Percentiles rank a stretch among this genome's conserved stretches.
phyloP scores from a whole-genome alignment of 768 basidiomycete genomes.

The Cubamyces lactineus region DNA sequence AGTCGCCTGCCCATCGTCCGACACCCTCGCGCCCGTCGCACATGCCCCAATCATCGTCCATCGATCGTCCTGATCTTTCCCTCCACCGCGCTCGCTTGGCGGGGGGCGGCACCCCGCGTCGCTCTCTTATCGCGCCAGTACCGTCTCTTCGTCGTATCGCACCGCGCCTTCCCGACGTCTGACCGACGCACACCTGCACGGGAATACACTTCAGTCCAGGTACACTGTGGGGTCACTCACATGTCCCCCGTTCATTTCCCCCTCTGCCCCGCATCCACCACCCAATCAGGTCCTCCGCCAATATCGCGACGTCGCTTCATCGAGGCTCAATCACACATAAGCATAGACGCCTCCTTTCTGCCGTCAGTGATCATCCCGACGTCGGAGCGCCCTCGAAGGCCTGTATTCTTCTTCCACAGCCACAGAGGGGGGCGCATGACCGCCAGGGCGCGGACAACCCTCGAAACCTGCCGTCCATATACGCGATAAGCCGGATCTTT shows the following conservation, averaged over 20 bases:
- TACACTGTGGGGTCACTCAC: conserved; percentile 2
- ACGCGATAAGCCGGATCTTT: conserved; percentile 21
- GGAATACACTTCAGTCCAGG: neutral
- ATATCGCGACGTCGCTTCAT: conserved; percentile 8
- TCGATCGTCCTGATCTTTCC: conserved; percentile 14
- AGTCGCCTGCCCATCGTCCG: conserved; percentile 12
- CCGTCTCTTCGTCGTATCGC: neutral
- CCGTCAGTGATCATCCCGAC: conserved; percentile 13
- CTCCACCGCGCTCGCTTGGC: neutral
- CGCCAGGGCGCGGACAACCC: conserved; percentile 7
- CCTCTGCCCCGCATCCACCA: conserved; percentile 10
- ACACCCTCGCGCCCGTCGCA: conserved; percentile 6
- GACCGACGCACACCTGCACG: conserved; percentile 16
- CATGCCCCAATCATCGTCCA: conserved; percentile 11
- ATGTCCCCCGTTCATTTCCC: conserved; percentile 5
- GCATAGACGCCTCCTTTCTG: neutral
- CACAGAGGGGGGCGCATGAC: conserved; percentile 22
- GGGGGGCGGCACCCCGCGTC: neutral
- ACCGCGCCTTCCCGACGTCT: conserved; percentile 5
- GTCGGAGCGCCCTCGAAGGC: conserved; percentile 19
- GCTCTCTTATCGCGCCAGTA: conserved; percentile 1
- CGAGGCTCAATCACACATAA: conserved; percentile 8
- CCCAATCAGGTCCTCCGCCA: conserved; percentile 3
- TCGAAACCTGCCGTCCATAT: neutral
- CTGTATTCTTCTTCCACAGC: conserved; percentile 18